Evolutionary conservation across 2,329 filamentous ascomycete genomes (phyloP).

Genomic region (Penicillium sp.): DNA sequence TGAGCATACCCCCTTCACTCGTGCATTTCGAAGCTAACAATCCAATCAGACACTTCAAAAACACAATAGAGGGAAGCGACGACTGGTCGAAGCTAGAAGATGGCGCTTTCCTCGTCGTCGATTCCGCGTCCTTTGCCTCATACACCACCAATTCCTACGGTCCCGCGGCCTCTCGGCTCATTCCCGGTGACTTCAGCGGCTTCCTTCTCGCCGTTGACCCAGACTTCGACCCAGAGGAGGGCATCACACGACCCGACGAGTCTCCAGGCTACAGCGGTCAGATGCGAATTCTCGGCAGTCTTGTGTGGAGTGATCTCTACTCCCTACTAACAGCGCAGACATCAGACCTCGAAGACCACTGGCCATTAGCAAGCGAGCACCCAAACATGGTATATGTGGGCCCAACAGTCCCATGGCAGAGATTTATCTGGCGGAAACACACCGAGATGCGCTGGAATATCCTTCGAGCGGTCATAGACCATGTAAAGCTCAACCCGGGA

Average conservation of each 20-base stretch:
- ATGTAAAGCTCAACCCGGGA: conserved; percentile 4
- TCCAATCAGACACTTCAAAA: conserved; percentile 15
- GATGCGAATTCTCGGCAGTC: conserved; percentile 31
- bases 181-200: conserved; percentile 20
- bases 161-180: conserved; percentile 5
- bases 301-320: conserved; percentile 34
- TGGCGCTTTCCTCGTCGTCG: conserved; percentile 18
- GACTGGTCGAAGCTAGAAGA: neutral
- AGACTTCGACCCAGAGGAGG: conserved; percentile 15
- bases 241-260: conserved; percentile 17
- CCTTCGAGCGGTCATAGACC: conserved; percentile 9
- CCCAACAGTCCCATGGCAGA: conserved; percentile 16
- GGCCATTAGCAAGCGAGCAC: conserved; percentile 31
- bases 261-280: conserved; percentile 24
- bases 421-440: conserved; percentile 12
- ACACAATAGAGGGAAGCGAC: neutral
- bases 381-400: conserved; percentile 32
- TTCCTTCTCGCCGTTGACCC: conserved; percentile 30
- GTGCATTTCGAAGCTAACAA: neutral
- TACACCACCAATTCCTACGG: conserved; percentile 16
- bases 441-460: conserved; percentile 7
- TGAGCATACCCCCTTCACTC: neutral
- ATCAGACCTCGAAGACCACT: conserved; percentile 22
- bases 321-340: conserved; percentile 19
- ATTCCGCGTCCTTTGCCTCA: conserved; percentile 17